phyloP scores from a whole-genome alignment of 1,284 basidiomycete genomes.

The Microbotryomycetes sp. region DNA sequence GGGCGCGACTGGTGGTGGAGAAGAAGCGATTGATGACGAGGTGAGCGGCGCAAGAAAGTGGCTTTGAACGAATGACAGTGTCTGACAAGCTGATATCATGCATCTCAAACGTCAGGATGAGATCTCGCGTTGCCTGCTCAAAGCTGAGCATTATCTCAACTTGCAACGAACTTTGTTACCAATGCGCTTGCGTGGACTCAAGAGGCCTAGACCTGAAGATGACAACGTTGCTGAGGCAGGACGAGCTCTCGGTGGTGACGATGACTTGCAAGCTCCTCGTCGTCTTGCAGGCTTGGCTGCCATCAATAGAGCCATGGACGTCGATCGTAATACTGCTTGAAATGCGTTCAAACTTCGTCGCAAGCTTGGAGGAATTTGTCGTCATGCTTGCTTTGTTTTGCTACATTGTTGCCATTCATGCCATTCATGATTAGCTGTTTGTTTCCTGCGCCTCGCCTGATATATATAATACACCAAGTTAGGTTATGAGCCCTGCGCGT shows the following conservation, averaged over 20 bases:
- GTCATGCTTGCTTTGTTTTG: neutral
- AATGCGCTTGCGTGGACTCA: neutral
- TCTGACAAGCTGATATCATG: too few relatives aligned
- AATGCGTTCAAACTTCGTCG: too few relatives aligned
- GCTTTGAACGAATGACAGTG: neutral
- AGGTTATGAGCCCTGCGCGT: too few relatives aligned
- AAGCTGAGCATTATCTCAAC: slow-evolving; percentile 11
- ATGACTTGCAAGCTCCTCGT: neutral
- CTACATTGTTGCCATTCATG: neutral
- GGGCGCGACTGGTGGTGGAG: neutral
- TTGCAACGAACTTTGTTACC: slow-evolving; percentile 24
- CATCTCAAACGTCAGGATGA: too few relatives aligned
- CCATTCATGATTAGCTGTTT: neutral
- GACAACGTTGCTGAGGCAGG: too few relatives aligned
- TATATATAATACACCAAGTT: neutral
- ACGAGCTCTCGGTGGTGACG: neutral
- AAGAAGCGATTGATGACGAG: slow-evolving; percentile 22
- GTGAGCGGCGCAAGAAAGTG: slow-evolving; percentile 10
- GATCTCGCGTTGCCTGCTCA: slow-evolving; percentile 16
- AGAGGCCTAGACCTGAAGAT: neutral
- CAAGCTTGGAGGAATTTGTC: neutral
- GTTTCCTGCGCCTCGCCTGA: too few relatives aligned
- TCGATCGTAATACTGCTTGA: too few relatives aligned
- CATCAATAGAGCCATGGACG: neutral
- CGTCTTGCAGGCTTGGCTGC: neutral